These are phyloP conservation scores for Alternaria solani DNA, from an alignment of 2,329 filamentous ascomycete genomes.

Conservation along the genomic window DNA sequence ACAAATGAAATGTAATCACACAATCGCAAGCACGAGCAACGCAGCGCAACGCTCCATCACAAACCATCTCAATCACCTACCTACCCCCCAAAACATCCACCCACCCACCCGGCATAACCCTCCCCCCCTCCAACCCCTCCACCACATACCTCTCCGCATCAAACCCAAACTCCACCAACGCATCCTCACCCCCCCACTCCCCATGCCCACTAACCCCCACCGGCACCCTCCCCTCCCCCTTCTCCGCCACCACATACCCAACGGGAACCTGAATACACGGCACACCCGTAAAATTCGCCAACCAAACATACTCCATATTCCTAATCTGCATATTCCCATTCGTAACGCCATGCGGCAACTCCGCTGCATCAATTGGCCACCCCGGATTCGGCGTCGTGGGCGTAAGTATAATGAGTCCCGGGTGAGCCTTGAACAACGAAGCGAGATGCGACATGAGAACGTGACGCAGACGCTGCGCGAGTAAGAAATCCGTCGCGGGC, in stretches of 20 bases:
- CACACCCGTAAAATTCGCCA: slow-evolving; percentile 82
- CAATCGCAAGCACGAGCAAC: neutral
- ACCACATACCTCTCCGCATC: slow-evolving; percentile 60
- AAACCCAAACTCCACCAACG: slow-evolving; percentile 61
- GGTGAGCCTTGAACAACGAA: slow-evolving; percentile 72
- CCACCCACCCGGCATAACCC: slow-evolving; percentile 48
- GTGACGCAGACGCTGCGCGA: slow-evolving; percentile 75
- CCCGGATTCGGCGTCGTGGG: slow-evolving; percentile 80
- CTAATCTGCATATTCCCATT: slow-evolving; percentile 77
- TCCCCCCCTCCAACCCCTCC: slow-evolving; percentile 46
- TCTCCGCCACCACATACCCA: slow-evolving; percentile 70
- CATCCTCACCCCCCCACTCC: slow-evolving; percentile 64
- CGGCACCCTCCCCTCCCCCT: slow-evolving; percentile 63
- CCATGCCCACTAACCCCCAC: slow-evolving; percentile 64
- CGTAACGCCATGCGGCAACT: slow-evolving; percentile 69
- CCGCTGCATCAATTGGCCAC: slow-evolving; percentile 74
- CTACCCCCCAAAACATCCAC: slow-evolving; percentile 51
- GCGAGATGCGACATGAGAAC: slow-evolving; percentile 82
- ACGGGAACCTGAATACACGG: slow-evolving; percentile 79
- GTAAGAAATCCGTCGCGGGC: slow-evolving; percentile 73
- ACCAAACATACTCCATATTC: slow-evolving; percentile 85
- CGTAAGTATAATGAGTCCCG: slow-evolving; percentile 79
- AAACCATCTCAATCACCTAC: neutral
- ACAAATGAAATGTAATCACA: neutral
- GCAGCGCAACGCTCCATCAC: neutral